Evolutionary conservation across 2,329 filamentous ascomycete genomes (phyloP).

Genomic region (Blumeria hordei): DNA sequence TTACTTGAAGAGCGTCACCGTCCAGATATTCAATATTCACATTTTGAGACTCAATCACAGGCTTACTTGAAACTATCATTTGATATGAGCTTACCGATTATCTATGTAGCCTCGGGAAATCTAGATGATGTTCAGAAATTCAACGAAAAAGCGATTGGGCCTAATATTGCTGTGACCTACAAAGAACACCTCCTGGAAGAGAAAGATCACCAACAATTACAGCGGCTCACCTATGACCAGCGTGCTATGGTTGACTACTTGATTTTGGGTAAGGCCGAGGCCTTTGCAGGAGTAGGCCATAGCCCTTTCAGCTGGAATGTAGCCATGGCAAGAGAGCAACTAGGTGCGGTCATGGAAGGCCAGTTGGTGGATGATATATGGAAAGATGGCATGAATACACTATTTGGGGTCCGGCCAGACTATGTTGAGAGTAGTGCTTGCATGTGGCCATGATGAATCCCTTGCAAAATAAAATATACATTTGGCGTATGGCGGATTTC

Average conservation of each 20-base stretch:
- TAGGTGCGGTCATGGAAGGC: slow-evolving; percentile 2
- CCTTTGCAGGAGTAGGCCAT: slow-evolving; percentile 21
- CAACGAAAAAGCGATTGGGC: slow-evolving; percentile 15
- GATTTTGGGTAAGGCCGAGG: slow-evolving; percentile 20
- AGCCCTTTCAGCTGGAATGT: slow-evolving; percentile 24
- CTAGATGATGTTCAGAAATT: slow-evolving; percentile 17
- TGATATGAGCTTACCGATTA: slow-evolving; percentile 12
- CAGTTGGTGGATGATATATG: slow-evolving; percentile 4
- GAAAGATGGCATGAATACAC: slow-evolving; percentile 7
- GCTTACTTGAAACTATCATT: slow-evolving; percentile 17
- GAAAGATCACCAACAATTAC: slow-evolving; percentile 12
- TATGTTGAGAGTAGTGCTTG: slow-evolving; percentile 8
- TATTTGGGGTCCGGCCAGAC: slow-evolving; percentile 8
- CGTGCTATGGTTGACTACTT: slow-evolving; percentile 25
- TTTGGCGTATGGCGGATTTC: too few relatives aligned
- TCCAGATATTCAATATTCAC: slow-evolving; percentile 6
- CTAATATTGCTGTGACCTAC: slow-evolving; percentile 18
- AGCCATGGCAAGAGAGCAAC: slow-evolving; percentile 14
- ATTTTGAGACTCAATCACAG: slow-evolving; percentile 16
- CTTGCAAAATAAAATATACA: too few relatives aligned
- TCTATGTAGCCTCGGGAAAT: slow-evolving; percentile 22
- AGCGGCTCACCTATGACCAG: slow-evolving; percentile 22
- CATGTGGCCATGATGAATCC: slow-evolving; percentile 7
- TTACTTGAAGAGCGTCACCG: slow-evolving; percentile 16
- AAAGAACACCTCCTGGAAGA: slow-evolving; percentile 20